A percentile compares a stretch with the other conserved stretches of the same genome.
These are phyloP conservation scores for Coniochaeta hoffmannii DNA, from an alignment of 2,329 filamentous ascomycete genomes.

Conservation along the genomic window DNA sequence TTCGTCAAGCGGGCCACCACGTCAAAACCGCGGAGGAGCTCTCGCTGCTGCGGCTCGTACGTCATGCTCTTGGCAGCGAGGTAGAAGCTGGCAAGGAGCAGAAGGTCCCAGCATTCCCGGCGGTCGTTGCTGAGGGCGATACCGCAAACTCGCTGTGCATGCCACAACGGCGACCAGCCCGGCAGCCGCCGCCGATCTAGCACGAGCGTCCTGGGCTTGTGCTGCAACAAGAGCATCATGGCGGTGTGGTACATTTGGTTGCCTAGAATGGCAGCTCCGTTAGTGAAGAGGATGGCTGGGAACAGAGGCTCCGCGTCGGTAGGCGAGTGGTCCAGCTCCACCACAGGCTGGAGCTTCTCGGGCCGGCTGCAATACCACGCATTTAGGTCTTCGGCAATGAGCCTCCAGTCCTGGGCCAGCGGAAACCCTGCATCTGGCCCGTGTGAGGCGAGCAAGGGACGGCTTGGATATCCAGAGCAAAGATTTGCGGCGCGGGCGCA, in stretches of 20 bases:
- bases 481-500: not conserved
- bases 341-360: not conserved
- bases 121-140: constrained; percentile 39
- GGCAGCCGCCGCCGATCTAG: too few species aligned
- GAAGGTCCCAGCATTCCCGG: constrained; percentile 38
- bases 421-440: too few species aligned
- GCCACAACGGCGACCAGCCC: constrained; percentile 39
- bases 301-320: constrained; percentile 26
- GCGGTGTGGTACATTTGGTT: constrained; percentile 52
- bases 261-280: constrained; percentile 47
- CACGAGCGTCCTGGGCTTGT: constrained; percentile 21
- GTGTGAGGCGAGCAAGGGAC: too few species aligned
- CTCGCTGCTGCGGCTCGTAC: constrained; percentile 36
- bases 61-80: constrained; percentile 38
- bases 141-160: constrained; percentile 39
- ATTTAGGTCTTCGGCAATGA: not conserved
- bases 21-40: constrained; percentile 28
- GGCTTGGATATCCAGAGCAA: not conserved
- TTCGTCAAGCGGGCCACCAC: constrained; percentile 28
- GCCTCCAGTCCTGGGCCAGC: not conserved
- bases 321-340: constrained; percentile 18
- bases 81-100: constrained; percentile 36
- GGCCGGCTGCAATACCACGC: not conserved
- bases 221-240: constrained; percentile 41
- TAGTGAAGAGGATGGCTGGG: constrained; percentile 42